Evolutionary conservation across 176 grass and related monocot genomes (phyloP), one percentile per base, ranked within the genome.

Genomic region (Canna indica): DNA sequence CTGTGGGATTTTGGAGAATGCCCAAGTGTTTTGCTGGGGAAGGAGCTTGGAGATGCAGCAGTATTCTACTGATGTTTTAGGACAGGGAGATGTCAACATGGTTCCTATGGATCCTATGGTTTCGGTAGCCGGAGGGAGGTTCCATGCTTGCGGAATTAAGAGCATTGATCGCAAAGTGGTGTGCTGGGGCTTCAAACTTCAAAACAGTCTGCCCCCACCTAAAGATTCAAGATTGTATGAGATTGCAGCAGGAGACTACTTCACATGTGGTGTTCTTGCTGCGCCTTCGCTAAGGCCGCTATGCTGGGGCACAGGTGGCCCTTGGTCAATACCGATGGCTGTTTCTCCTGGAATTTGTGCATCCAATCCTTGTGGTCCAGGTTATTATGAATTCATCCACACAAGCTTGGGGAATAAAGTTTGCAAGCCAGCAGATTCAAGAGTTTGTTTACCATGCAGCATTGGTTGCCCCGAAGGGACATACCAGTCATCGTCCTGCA

Each of bases 91-190:
- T 56, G 86, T 92, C 33, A 92, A 85, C 62, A 81, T 92, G 64
- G 93, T 97, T 47, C 93, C 93, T 0, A 97, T 97, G 88, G 88
- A 97, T 79, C 85, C 84, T 1, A 97, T 97, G 93, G 77, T 90
- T 71, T 79, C 81, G 47, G 88, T 97, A 0, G 93, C 86, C 0
- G 86, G 93, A 35, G 93, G 93, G 3, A 84, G 93, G 35, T 97
- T 97, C 36, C 93, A 97, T 87, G 88, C 93, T 8, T 97, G 93
- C 61, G 93, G 93, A 36, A 97, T 97, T 67, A 92, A 83, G 71
- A 97, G 86, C 72, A 53, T 87, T 72, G 88, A 97, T 81, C 93
- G 84, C 29, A 75, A 77, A 73, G 84, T 90, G 47, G 82, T 83
- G 69, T 97, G 93, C 80, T 97, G 93, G 93, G 93, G 93, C 11